A percentile compares a stretch with the other conserved stretches of the same genome.
Evolutionary conservation across 164 flowering plant genomes (phyloP).

Genomic region (Cinnamomum chago): DNA sequence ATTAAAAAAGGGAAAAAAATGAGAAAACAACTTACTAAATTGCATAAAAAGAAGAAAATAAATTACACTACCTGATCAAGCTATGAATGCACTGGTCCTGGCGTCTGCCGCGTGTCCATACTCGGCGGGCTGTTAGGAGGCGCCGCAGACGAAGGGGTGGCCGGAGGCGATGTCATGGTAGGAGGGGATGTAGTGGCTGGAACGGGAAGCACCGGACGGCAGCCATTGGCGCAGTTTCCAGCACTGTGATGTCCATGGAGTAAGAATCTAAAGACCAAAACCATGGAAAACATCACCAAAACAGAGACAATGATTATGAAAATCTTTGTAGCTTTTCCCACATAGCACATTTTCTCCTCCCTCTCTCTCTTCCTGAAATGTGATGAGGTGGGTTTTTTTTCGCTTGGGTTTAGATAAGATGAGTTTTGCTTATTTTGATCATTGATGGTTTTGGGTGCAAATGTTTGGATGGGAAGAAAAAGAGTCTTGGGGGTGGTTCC

Average conservation of each 20-base stretch:
- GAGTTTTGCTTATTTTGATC: neutral
- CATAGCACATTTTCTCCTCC: slow-evolving; percentile 53
- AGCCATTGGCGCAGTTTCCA: slow-evolving; percentile 44
- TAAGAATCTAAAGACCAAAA: slow-evolving; percentile 54
- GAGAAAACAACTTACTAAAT: no score
- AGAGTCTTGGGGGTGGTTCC: neutral
- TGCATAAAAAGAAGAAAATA: no score
- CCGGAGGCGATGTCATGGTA: no score
- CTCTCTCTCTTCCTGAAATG: neutral
- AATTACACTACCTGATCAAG: no score
- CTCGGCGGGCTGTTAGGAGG: no score
- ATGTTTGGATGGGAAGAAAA: neutral
- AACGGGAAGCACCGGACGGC: slow-evolving; percentile 17
- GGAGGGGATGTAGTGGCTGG: slow-evolving; percentile 10
- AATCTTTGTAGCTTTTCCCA: slow-evolving; percentile 96
- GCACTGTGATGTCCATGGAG: slow-evolving; percentile 31
- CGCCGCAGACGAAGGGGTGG: no score
- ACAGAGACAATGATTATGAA: slow-evolving; percentile 71
- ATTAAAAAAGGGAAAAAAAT: no score
- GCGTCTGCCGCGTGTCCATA: no score
- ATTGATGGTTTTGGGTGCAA: neutral
- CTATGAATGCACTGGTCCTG: no score
- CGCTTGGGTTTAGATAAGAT: neutral
- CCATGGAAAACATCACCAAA: slow-evolving; percentile 47
- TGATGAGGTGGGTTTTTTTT: neutral